Conservation (phyloP, 495 filamentous ascomycete genomes). For the Neurospora sp. region DNA sequence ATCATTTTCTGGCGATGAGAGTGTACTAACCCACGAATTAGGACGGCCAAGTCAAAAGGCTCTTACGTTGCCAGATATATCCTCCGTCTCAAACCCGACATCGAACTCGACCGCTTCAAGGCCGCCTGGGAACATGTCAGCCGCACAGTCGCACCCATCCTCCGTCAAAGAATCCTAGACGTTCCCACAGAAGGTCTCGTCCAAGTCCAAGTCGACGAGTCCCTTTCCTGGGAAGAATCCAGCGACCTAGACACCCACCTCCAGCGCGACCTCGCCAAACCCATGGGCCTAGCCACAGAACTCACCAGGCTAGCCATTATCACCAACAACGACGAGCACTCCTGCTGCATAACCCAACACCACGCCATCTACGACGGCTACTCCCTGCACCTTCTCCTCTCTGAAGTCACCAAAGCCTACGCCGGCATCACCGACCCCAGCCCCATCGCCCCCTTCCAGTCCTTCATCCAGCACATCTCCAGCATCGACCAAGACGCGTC, state of each 20-base stretch:
- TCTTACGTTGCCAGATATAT: slow-evolving; percentile 33
- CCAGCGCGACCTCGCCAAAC: neutral
- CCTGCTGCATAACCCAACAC: slow-evolving; percentile 47
- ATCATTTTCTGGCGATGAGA: neutral
- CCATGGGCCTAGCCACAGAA: neutral
- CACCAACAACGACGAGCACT: neutral
- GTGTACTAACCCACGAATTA: slow-evolving; percentile 33
- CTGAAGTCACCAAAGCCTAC: slow-evolving; percentile 5
- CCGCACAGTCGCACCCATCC: slow-evolving; percentile 26
- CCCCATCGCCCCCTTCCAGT: slow-evolving; percentile 24
- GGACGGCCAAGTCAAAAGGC: slow-evolving; percentile 37
- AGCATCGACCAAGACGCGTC: neutral
- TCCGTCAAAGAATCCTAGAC: slow-evolving; percentile 55
- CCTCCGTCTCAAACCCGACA: slow-evolving; percentile 26
- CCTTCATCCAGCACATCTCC: slow-evolving; percentile 34
- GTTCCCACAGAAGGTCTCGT: slow-evolving; percentile 5
- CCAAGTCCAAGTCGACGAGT: slow-evolving; percentile 5
- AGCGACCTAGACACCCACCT: neutral
- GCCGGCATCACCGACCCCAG: neutral
- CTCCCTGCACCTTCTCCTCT: slow-evolving; percentile 32
- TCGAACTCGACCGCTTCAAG: slow-evolving; percentile 34
- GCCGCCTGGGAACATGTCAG: slow-evolving; percentile 39
- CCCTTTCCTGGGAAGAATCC: neutral
- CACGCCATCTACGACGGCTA: slow-evolving; percentile 59
- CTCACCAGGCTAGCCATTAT: slow-evolving; percentile 19